Percentiles rank a stretch among this genome's conserved stretches.
phyloP scores from a whole-genome alignment of 805 yeast genomes.

The Candida dendrica region DNA sequence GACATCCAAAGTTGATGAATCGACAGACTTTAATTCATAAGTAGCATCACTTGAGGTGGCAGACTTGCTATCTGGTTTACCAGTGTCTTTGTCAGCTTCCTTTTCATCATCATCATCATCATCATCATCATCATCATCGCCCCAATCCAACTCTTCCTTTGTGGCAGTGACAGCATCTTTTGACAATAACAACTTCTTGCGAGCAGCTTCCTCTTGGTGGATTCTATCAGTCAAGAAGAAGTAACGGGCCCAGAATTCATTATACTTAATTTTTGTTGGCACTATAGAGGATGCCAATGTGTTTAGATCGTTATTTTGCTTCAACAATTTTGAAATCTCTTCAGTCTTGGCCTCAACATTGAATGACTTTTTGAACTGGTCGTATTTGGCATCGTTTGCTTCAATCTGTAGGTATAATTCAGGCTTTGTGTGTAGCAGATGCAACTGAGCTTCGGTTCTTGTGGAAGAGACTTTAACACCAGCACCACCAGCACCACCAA shows the following conservation, averaged over 20 bases:
- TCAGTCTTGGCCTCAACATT: constrained; percentile 40
- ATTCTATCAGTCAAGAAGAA: constrained; percentile 47
- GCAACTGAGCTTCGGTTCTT: constrained; percentile 58
- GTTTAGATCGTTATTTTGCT: constrained; percentile 42
- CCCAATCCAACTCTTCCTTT: constrained; percentile 40
- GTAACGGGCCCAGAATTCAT: constrained; percentile 71
- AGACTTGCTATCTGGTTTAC: constrained; percentile 10
- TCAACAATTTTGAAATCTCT: constrained; percentile 42
- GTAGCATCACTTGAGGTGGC: constrained; percentile 33
- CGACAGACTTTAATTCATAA: constrained; percentile 31
- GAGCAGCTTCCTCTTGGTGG: constrained; percentile 52
- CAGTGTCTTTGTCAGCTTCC: constrained; percentile 21
- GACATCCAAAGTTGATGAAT: constrained; percentile 28
- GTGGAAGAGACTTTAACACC: constrained; percentile 30
- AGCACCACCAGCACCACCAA: constrained; percentile 26
- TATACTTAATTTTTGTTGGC: constrained; percentile 52
- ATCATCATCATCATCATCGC: constrained; percentile 46
- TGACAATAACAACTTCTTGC: constrained; percentile 56
- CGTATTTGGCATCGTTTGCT: constrained; percentile 26
- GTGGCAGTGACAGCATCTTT: constrained; percentile 23
- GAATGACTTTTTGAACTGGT: constrained; percentile 29
- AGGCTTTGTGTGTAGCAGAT: constrained; percentile 43
- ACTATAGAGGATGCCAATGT: constrained; percentile 56
- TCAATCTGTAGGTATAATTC: constrained; percentile 18
- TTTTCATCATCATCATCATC: constrained; percentile 24